Evolutionary conservation across 495 filamentous ascomycete species (phyloP).

Genomic region (Endocarpon pusillum): DNA sequence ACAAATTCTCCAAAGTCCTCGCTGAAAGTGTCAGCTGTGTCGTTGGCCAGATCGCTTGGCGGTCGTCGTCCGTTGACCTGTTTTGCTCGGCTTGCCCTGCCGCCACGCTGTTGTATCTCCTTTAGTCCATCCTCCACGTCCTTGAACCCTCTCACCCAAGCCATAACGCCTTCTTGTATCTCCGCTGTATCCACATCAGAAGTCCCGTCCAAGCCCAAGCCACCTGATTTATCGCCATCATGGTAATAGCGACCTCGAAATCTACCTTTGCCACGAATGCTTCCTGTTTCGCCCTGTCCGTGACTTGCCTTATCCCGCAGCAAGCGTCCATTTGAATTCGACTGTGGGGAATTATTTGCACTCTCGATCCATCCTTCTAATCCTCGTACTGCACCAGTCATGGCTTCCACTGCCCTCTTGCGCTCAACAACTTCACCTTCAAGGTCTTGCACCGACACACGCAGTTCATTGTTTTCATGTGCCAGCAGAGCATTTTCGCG

Average conservation of each 20-base stretch:
- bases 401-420: neutral
- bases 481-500: neutral
- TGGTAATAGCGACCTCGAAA: neutral
- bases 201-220: neutral
- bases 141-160: neutral
- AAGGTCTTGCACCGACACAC: neutral
- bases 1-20: too few relatives aligned
- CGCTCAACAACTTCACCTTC: neutral
- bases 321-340: too few relatives aligned
- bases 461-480: neutral
- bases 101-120: too few relatives aligned
- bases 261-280: neutral
- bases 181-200: neutral
- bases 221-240: neutral
- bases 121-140: constrained; percentile 1
- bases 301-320: too few relatives aligned
- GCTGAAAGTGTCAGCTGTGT: too few relatives aligned
- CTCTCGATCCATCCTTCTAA: neutral
- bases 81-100: too few relatives aligned
- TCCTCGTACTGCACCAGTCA: neutral
- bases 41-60: too few relatives aligned
- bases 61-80: too few relatives aligned
- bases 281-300: too few relatives aligned
- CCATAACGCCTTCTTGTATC: neutral
- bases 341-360: neutral